Percentiles rank a stretch among this genome's conserved stretches.
Evolutionary conservation across 202 grass and related monocot genomes (phyloP).

Genomic region (Bolboschoenoplectus hybrid): DNA sequence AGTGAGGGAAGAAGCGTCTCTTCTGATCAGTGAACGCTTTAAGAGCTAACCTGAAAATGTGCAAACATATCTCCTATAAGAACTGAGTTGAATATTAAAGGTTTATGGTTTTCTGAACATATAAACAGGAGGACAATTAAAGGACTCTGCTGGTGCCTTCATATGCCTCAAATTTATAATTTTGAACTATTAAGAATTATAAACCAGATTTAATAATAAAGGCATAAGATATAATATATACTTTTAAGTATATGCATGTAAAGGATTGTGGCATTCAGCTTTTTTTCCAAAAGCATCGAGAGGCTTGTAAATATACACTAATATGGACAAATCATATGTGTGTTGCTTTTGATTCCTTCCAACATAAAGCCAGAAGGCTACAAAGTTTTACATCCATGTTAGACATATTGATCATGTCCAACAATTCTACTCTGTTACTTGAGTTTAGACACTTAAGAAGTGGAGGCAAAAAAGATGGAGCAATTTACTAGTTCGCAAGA

Average conservation of each 20-base stretch:
- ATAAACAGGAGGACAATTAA: background rate
- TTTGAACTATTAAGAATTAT: background rate
- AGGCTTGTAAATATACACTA: background rate
- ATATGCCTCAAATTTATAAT: background rate
- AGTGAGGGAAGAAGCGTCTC: slow-evolving; percentile 89
- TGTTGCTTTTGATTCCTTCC: background rate
- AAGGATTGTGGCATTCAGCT: background rate
- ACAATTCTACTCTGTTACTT: background rate
- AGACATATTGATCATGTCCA: background rate
- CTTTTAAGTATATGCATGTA: background rate
- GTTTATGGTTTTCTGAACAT: background rate
- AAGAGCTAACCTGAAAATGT: slow-evolving; percentile 81
- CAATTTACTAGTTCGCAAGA: background rate
- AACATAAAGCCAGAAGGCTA: background rate
- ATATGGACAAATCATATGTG: background rate
- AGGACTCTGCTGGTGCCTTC: background rate
- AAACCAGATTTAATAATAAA: background rate
- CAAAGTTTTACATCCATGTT: background rate
- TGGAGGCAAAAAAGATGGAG: background rate
- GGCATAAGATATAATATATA: background rate
- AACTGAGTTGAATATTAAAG: background rate
- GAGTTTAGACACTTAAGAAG: background rate
- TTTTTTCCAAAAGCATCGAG: background rate
- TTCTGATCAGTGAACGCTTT: slow-evolving; percentile 98
- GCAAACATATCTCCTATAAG: background rate